phyloP scores from a whole-genome alignment of 2,329 filamentous ascomycete genomes.

The Phialemonium atrogriseum region DNA sequence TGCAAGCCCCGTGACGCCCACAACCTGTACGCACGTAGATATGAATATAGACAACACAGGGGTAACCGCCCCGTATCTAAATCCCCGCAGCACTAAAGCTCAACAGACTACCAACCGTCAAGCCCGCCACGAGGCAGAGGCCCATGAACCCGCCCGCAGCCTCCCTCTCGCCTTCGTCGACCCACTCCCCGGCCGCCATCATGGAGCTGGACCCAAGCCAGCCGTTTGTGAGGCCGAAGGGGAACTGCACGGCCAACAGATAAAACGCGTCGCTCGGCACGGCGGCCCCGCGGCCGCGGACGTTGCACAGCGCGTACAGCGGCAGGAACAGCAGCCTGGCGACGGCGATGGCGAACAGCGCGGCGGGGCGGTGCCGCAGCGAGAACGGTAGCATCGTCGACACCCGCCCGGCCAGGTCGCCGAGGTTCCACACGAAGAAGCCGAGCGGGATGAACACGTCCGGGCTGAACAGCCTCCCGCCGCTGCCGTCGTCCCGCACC shows the following conservation, averaged over 20 bases:
- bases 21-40: too few species aligned
- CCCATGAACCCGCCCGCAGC: slow-evolving; percentile 93
- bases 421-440: slow-evolving; percentile 89
- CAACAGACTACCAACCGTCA: slow-evolving; percentile 77
- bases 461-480: slow-evolving; percentile 55
- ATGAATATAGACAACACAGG: too few species aligned
- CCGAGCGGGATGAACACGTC: slow-evolving; percentile 80
- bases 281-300: slow-evolving; percentile 64
- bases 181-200: slow-evolving; percentile 81
- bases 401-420: slow-evolving; percentile 73
- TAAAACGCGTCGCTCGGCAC: slow-evolving; percentile 84
- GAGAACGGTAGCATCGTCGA: slow-evolving; percentile 50
- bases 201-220: slow-evolving; percentile 83
- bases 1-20: too few species aligned
- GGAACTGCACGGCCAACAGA: slow-evolving; percentile 69
- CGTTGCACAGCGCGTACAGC: slow-evolving; percentile 83
- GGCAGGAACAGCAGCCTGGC: slow-evolving; percentile 66
- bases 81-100: slow-evolving; percentile 66
- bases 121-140: slow-evolving; percentile 73
- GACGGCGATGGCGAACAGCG: slow-evolving; percentile 61
- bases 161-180: slow-evolving; percentile 74
- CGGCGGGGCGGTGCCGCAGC: slow-evolving; percentile 54
- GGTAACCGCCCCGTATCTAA: too few species aligned
- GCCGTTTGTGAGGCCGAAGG: slow-evolving; percentile 80
- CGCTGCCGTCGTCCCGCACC: slow-evolving; percentile 17